Evolutionary conservation across 129 eudicot species (phyloP), one percentile per base, ranked within the genome.

Genomic region (Centella asiatica): DNA sequence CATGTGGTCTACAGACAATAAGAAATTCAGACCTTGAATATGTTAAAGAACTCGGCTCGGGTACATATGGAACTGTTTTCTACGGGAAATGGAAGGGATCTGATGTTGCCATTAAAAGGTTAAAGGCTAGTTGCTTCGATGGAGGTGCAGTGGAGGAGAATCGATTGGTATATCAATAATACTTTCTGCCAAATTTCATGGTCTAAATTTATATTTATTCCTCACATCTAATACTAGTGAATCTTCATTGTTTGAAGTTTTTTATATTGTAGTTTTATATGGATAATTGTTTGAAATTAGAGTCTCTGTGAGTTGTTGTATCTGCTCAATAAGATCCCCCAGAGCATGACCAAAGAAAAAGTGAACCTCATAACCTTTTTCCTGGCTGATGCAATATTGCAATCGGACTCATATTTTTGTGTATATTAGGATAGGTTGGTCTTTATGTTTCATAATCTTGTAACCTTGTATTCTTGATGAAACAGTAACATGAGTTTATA

Each of bases 31-130:
- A 76, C 73, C 69, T 71, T 44, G 80, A 76, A 66, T 76, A 57
- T 62, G 44, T 70, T 27, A 76, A 69, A 48, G 76, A 69, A 65
- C 76, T 76, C 37, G 80, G 80, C 44, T 57, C 71, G 6, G 80
- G 80, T 20, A 64, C 75, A 5, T 76, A 64, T 66, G 80, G 76
- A 31, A 69, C 72, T 46, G 80, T 76, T 49, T 76, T 46, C 56
- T 20, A 76, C 60, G 76, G 80, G 42, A 76, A 76, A 65, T 76
- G 80, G 80, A 75, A 69, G 40, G 80, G 75, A 12, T 69, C 71
- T 64, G 80, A 75, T 54, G 80, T 75, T 37, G 80, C 80, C 33
- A 59, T 76, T 46, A 76, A 76, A 46, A 70, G 34, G 46, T 45
- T 76, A 49, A 76, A 65, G 57, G 47, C 58, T 3, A 20, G 62